Evolutionary conservation across 1,284 basidiomycete species (phyloP), one percentile per base, ranked within the genome.

Genomic region (Trametes hirsuta): DNA sequence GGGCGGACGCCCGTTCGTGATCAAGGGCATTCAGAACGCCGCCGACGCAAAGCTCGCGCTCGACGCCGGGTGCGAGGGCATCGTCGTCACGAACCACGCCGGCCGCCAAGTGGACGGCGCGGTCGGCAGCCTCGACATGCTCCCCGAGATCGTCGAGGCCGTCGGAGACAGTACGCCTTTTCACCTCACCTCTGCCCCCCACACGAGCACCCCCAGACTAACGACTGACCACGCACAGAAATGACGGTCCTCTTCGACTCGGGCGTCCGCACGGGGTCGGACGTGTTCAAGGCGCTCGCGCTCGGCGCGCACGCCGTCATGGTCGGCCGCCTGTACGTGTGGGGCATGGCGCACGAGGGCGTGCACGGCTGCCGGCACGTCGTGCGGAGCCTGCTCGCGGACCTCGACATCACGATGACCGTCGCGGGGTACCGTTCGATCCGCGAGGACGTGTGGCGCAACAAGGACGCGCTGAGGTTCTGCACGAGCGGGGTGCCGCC

Each of bases 181-280:
- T 34, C 21, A n/a, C 46, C 34, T 18, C 24, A 36, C 15, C 18
- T 34, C 15, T 22, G 18, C 44, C 9, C 24, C 22, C 14, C 24
- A 9, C 12, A 34, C 12, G 3, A 11, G 21, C 5, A 18, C 12
- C 3, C n/a, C 46, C 5, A 24, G 30, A 9, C 37, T 52, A 21
- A 24, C 41, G 30, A 30, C 30, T 8, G 4, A 30, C 30, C 5
- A 15, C 34, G n/a, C 22, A 35, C 66, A 82, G 81, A 81, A 61
- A 79, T 86, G 74, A 83, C 80, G 2, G 80, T 88, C 61, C 74
- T 87, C 25, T 87, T 86, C 68, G 86, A 88, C 69, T 85, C 82
- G 18, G 83, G 84, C 4, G 75, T 86, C 39, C 77, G 85, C 45
- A 82, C 80, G 11, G 84, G 81, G 11, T 69, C 82, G 15, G 85